These are phyloP conservation scores for Ogataea hybrid DNA, from an alignment of 1,139 yeast genomes.

Conservation along the genomic window DNA sequence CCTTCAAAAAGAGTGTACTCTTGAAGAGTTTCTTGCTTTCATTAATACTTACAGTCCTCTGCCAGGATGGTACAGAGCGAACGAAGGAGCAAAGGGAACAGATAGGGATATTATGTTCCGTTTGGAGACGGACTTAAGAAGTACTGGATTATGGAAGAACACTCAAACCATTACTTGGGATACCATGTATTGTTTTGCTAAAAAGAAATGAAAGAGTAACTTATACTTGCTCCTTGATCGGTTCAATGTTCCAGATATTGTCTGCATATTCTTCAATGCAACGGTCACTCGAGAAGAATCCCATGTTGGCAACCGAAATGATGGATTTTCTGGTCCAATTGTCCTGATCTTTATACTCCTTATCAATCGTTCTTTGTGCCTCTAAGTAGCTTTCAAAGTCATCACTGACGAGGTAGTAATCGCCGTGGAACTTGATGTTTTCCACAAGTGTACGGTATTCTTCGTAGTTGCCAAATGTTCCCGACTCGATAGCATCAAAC, in stretches of 20 bases:
- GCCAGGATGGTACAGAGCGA: conserved; percentile 23
- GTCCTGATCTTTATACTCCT: conserved; percentile 61
- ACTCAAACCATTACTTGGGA: conserved; percentile 55
- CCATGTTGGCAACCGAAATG: conserved; percentile 86
- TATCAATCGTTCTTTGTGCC: conserved; percentile 75
- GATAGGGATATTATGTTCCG: conserved; percentile 39
- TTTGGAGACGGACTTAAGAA: conserved; percentile 44
- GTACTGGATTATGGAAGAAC: conserved; percentile 42
- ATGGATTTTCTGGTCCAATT: conserved; percentile 78
- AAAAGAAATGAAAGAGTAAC: conserved; percentile 11
- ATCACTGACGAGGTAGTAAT: conserved; percentile 81
- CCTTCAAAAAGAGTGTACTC: conserved; percentile 16
- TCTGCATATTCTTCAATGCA: conserved; percentile 93
- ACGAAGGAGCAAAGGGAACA: conserved; percentile 17
- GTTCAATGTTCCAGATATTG: conserved; percentile 89
- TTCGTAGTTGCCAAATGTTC: conserved; percentile 67
- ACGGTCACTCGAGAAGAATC: conserved; percentile 88
- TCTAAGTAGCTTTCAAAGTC: conserved; percentile 86
- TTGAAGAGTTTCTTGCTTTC: conserved; percentile 20
- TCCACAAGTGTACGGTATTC: conserved; percentile 71
- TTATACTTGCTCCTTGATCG: conserved; percentile 39
- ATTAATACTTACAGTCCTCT: conserved; percentile 25
- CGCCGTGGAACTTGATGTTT: conserved; percentile 71
- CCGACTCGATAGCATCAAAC: conserved; percentile 64
- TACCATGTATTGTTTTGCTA: conserved; percentile 51